Conservation (phyloP, 352 stramenopile species). For the Phytophthora macrochlamydospora region DNA sequence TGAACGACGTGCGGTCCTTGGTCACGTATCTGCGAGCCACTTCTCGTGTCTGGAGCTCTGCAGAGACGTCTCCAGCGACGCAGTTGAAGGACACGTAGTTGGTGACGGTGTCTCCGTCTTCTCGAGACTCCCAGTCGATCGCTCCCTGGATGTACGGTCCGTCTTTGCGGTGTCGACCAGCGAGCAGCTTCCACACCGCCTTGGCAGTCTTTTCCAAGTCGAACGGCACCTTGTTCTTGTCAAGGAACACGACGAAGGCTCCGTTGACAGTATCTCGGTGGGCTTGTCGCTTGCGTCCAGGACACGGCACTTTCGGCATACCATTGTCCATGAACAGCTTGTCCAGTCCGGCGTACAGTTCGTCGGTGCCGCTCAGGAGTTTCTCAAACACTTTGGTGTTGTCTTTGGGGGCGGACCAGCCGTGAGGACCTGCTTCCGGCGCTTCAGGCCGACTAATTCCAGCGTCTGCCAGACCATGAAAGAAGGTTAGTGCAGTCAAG, state of each 20-base stretch:
- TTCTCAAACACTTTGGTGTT: conserved; percentile 8
- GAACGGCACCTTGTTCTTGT: conserved; percentile 24
- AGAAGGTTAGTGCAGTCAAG: too few relatives aligned
- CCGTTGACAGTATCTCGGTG: conserved; percentile 11
- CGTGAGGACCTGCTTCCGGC: too few relatives aligned
- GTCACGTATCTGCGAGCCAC: too few relatives aligned
- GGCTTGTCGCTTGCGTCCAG: not conserved
- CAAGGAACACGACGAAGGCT: conserved; percentile 19
- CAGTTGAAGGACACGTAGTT: too few relatives aligned
- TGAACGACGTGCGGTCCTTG: too few relatives aligned
- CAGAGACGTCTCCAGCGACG: too few relatives aligned
- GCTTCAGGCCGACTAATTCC: too few relatives aligned
- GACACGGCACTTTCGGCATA: conserved; percentile 12
- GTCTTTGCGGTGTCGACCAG: conserved; percentile 5
- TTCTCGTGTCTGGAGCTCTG: too few relatives aligned
- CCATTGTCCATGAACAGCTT: conserved; percentile 15
- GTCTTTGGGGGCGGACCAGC: not conserved
- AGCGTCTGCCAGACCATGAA: too few relatives aligned
- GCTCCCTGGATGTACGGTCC: conserved; percentile 8
- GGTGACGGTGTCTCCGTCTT: too few relatives aligned
- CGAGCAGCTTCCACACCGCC: conserved; percentile 17
- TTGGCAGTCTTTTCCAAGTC: not conserved
- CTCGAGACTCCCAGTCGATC: too few relatives aligned
- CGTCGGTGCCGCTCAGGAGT: conserved; percentile 8
- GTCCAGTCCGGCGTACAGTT: conserved; percentile 10